Evolutionary conservation across 2,329 filamentous ascomycete species (phyloP).

Genomic region (Curvularia hawaiiensis): DNA sequence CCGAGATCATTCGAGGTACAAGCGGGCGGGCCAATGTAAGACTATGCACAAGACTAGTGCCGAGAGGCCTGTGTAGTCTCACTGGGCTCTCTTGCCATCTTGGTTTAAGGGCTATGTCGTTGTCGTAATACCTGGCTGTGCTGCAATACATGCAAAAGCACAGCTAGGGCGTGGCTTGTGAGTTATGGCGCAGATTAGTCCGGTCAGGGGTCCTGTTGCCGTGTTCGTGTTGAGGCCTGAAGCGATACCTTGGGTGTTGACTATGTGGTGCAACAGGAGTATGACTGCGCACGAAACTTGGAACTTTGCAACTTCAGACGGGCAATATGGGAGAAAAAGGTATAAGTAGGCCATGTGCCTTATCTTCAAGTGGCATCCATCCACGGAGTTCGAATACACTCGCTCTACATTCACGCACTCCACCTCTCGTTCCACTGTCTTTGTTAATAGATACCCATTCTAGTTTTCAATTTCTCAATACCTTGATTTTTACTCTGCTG

Average conservation of each 20-base stretch:
- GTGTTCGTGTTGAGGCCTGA: slow-evolving; percentile 18
- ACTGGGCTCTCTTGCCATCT: slow-evolving; percentile 2
- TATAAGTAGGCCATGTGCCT: slow-evolving; percentile 27
- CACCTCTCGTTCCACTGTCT: slow-evolving; percentile 1
- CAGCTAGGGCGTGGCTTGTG: slow-evolving; percentile 7
- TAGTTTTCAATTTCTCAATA: neutral
- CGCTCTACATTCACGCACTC: slow-evolving; percentile 11
- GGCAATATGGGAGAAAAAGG: neutral
- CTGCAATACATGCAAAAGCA: slow-evolving; percentile 1
- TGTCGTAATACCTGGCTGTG: slow-evolving; percentile 31
- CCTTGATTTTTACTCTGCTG: neutral
- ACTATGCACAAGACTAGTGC: neutral
- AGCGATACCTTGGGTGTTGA: slow-evolving; percentile 15
- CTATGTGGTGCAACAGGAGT: slow-evolving; percentile 9
- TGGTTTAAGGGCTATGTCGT: slow-evolving; percentile 12
- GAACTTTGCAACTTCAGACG: slow-evolving; percentile 6
- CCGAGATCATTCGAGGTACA: slow-evolving; percentile 1
- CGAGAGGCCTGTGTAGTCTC: neutral
- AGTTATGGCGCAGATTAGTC: slow-evolving; percentile 4
- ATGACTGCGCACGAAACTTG: slow-evolving; percentile 13
- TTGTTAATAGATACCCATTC: neutral
- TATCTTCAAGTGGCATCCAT: slow-evolving; percentile 8
- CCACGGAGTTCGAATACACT: slow-evolving; percentile 10
- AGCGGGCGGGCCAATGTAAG: slow-evolving; percentile 14
- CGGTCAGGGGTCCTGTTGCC: slow-evolving; percentile 6